A percentile compares a stretch with the other conserved stretches of the same genome.
phyloP scores from a whole-genome alignment of 1,139 yeast species.

The Magnusiomyces ingens region DNA sequence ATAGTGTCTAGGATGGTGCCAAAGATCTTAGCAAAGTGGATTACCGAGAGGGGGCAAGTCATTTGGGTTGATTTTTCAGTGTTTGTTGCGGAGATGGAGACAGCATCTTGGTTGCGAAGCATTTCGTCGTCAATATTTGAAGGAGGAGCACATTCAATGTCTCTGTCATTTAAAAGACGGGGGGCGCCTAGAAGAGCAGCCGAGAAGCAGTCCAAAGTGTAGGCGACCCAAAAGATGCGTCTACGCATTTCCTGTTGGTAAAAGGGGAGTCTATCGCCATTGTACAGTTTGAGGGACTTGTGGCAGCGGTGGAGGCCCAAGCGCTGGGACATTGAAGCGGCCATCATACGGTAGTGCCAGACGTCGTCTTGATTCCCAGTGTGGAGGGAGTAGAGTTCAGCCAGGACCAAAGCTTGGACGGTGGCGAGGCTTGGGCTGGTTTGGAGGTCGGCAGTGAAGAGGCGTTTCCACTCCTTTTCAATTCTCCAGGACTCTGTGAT shows the following conservation, averaged over 20 bases:
- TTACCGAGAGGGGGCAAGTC: slow-evolving; percentile 26
- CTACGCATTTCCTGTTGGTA: slow-evolving; percentile 75
- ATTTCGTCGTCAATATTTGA: slow-evolving; percentile 49
- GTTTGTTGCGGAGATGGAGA: slow-evolving; percentile 44
- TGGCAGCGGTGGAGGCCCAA: slow-evolving; percentile 82
- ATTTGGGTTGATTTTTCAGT: slow-evolving; percentile 14
- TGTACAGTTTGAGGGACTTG: slow-evolving; percentile 66
- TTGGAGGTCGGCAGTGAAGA: slow-evolving; percentile 45
- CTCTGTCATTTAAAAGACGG: slow-evolving; percentile 66
- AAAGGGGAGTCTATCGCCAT: slow-evolving; percentile 38
- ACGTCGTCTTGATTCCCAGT: slow-evolving; percentile 69
- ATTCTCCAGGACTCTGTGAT: slow-evolving; percentile 29
- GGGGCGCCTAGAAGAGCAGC: slow-evolving; percentile 79
- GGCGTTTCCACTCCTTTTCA: slow-evolving; percentile 37
- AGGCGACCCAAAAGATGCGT: slow-evolving; percentile 77
- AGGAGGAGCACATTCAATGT: slow-evolving; percentile 82
- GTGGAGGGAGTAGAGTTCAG: slow-evolving; percentile 64
- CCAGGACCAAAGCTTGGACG: slow-evolving; percentile 60
- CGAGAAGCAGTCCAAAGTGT: slow-evolving; percentile 68
- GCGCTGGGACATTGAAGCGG: slow-evolving; percentile 80
- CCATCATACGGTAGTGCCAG: slow-evolving; percentile 68
- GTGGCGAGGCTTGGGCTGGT: slow-evolving; percentile 59
- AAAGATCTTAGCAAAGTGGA: slow-evolving; percentile 66
- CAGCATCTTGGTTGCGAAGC: slow-evolving; percentile 51
- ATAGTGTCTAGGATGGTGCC: slow-evolving; percentile 68